These are phyloP conservation scores for Lodderomyces parapsilosis DNA, from an alignment of 1,139 yeast species.

Conservation along the genomic window DNA sequence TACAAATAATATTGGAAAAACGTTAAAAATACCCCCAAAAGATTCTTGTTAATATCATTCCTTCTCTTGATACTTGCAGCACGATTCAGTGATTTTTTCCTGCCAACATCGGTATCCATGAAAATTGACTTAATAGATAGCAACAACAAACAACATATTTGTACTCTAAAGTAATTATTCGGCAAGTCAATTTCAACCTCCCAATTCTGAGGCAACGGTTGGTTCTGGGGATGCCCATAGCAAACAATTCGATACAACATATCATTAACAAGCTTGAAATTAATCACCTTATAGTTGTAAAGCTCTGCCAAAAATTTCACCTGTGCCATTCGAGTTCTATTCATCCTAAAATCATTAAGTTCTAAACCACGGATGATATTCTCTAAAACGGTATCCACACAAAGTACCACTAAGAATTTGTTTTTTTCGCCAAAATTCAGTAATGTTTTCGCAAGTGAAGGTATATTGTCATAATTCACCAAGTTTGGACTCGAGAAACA, in stretches of 20 bases:
- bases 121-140: constrained; percentile 16
- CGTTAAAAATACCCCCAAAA: constrained; percentile 48
- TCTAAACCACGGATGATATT: constrained; percentile 67
- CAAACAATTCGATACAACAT: constrained; percentile 60
- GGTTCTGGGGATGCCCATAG: constrained; percentile 66
- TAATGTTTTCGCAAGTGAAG: constrained; percentile 50
- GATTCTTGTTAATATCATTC: constrained; percentile 18
- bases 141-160: constrained; percentile 42
- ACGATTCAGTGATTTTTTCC: constrained; percentile 10
- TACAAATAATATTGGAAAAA: constrained; percentile 76
- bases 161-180: constrained; percentile 70
- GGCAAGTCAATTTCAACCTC: constrained; percentile 55
- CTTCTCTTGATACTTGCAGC: constrained; percentile 11
- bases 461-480: constrained; percentile 56
- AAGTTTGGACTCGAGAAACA: constrained; percentile 63
- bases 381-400: constrained; percentile 69
- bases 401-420: constrained; percentile 37
- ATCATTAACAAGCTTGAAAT: constrained; percentile 47
- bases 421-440: constrained; percentile 31
- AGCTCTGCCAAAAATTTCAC: constrained; percentile 61
- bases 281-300: constrained; percentile 48
- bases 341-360: constrained; percentile 55
- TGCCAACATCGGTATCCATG: constrained; percentile 12
- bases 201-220: constrained; percentile 49
- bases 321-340: constrained; percentile 63